Evolutionary conservation across 768 basidiomycete genomes (phyloP), one percentile per base, ranked within the genome.

Genomic region (Inosperma sp.): DNA sequence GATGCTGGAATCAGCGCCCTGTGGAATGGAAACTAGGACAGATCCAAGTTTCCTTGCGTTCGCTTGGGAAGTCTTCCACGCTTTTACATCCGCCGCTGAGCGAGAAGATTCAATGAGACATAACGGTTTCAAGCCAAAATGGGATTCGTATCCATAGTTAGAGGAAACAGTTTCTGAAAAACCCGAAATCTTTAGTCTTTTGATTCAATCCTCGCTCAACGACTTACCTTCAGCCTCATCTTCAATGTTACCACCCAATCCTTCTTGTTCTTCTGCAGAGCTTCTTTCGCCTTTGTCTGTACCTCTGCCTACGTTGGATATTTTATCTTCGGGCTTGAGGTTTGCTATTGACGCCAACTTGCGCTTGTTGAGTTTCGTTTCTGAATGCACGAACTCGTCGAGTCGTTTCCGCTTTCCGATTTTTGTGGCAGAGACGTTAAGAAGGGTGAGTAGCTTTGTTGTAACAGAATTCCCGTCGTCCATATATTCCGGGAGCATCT

Each of bases 401-500:
- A 77, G 66, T 43, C 69, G 64, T 59, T 78, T 81, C 21, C 80
- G 69, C 60, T 86, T 90, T 23, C 72, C 72, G 3, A 79, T 69
- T 62, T 84, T 92, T 3, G 84, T 81, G 0, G 90, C 88, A 27
- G 90, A 91, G 3, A 93, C 88, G 63, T 96, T 97, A 4, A 96
- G 75, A 1, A 96, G 80, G 0, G 93, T 95, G 23, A 96, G 68
- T 1, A 96, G 80, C 43, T 83, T 83, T 37, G 89, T 91, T 2
- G 83, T 89, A 8, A 84, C 80, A 3, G 75, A 67, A 47, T 80
- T 83, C 30, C 64, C 67, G 63, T 71, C 68, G 65, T 68, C 68
- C 66, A 72, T 70, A 8, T n/a, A n/a, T n/a, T n/a, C n/a, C n/a
- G 41, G 30, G 6, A 8, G 19, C n/a, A n/a, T n/a, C n/a, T n/a